phyloP scores from a whole-genome alignment of 805 yeast species.

The Limtongia smithiae region DNA sequence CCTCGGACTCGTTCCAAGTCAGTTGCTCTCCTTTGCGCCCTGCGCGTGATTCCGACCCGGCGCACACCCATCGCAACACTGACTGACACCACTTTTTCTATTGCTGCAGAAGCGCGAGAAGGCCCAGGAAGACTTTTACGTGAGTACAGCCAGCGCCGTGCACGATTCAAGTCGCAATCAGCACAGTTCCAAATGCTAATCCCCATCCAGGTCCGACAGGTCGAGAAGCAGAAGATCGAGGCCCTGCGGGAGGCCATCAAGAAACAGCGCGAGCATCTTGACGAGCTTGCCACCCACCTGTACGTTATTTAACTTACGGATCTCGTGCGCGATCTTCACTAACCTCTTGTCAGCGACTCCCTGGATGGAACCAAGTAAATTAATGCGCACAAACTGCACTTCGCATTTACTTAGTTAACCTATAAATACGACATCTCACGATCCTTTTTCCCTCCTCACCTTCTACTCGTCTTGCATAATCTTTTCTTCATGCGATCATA shows the following conservation, averaged over 20 bases:
- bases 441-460: not conserved
- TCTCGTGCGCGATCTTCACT: not conserved
- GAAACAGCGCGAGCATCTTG: slow-evolving; percentile 47
- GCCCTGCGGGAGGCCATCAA: slow-evolving; percentile 71
- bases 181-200: not conserved
- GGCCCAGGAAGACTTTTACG: slow-evolving; percentile 72
- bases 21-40: slow-evolving; percentile 1
- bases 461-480: not conserved
- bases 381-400: not conserved
- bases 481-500: not conserved
- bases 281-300: slow-evolving; percentile 30
- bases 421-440: not conserved
- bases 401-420: not conserved
- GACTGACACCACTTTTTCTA: not conserved
- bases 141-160: not conserved
- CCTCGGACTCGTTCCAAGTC: slow-evolving; percentile 50
- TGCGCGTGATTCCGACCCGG: not conserved
- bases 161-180: not conserved
- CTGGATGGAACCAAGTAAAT: slow-evolving; percentile 24
- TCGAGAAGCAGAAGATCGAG: slow-evolving; percentile 82
- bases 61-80: not conserved
- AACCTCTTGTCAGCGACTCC: slow-evolving; percentile 14
- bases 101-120: slow-evolving; percentile 72
- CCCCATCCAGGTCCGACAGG: slow-evolving; percentile 56
- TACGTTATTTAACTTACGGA: slow-evolving; percentile 13